A percentile compares a stretch with the other conserved stretches of the same genome.
Conservation (phyloP, 768 basidiomycete genomes). For the Suillus spraguei region DNA sequence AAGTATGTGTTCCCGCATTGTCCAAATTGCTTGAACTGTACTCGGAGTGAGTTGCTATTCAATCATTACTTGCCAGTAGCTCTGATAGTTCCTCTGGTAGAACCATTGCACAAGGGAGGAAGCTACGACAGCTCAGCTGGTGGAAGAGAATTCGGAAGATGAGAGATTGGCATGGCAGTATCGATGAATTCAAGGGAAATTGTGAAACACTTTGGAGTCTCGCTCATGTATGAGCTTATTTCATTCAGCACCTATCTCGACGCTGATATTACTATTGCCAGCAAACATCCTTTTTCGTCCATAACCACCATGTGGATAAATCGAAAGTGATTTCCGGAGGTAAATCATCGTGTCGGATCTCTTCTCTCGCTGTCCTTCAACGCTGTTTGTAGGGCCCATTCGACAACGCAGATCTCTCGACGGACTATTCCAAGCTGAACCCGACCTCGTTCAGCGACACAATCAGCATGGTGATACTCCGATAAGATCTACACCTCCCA, state of each 20-base stretch:
- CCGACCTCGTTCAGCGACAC: background rate
- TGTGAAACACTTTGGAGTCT: background rate
- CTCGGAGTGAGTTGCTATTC: background rate
- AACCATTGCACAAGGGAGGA: background rate
- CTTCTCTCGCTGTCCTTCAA: background rate
- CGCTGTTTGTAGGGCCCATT: background rate
- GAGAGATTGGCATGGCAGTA: background rate
- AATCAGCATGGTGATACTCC: background rate
- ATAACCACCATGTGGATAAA: background rate
- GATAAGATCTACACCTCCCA: background rate
- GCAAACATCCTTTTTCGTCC: background rate
- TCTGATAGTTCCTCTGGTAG: background rate
- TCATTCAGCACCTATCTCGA: background rate
- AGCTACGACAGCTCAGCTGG: background rate
- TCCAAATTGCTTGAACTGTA: background rate
- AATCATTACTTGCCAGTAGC: background rate
- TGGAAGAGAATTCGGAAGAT: background rate
- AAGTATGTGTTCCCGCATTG: background rate
- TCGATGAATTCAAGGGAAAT: fast-evolving
- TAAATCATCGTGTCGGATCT: background rate
- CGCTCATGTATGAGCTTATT: background rate
- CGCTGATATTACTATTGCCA: background rate
- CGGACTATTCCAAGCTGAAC: background rate
- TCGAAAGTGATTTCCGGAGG: background rate
- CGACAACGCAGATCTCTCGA: background rate